Percentiles rank a stretch among this genome's conserved stretches.
phyloP scores from a whole-genome alignment of 257 asterid genomes.

The Paulownia fortunei region DNA sequence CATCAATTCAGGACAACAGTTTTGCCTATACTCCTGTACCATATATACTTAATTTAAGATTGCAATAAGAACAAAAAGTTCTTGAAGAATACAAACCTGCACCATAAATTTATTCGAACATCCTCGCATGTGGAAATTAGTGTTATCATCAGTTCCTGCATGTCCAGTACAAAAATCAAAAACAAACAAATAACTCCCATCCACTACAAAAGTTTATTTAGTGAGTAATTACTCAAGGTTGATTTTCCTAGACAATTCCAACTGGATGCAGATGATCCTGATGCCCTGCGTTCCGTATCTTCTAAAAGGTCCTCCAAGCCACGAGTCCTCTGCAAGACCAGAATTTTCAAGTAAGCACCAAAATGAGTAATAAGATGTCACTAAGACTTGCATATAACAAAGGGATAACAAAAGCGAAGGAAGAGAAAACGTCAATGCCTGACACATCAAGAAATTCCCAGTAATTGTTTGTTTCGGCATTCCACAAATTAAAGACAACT shows the following conservation, averaged over 20 bases:
- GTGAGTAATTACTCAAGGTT: conserved; percentile 41
- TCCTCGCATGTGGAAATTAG: conserved; percentile 43
- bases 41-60: background rate
- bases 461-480: conserved; percentile 10
- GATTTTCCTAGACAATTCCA: conserved; percentile 36
- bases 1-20: background rate
- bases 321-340: conserved; percentile 56
- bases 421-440: conserved; percentile 5
- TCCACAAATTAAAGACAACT: background rate
- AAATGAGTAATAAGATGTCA: conserved; percentile 17
- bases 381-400: conserved; percentile 4
- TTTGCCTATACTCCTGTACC: background rate
- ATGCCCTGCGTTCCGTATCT: conserved; percentile 44
- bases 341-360: too few relatives aligned
- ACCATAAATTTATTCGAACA: conserved; percentile 46
- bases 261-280: conserved; percentile 42
- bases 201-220: conserved; percentile 16
- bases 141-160: conserved; percentile 52
- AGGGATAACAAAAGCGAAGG: background rate
- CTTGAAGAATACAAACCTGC: conserved; percentile 59
- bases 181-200: conserved; percentile 14
- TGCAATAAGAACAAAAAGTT: conserved; percentile 18
- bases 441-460: conserved; percentile 9
- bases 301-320: conserved; percentile 55
- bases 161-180: conserved; percentile 23